Conservation (phyloP, 1,284 basidiomycete genomes). For the Puccinia horiana region DNA sequence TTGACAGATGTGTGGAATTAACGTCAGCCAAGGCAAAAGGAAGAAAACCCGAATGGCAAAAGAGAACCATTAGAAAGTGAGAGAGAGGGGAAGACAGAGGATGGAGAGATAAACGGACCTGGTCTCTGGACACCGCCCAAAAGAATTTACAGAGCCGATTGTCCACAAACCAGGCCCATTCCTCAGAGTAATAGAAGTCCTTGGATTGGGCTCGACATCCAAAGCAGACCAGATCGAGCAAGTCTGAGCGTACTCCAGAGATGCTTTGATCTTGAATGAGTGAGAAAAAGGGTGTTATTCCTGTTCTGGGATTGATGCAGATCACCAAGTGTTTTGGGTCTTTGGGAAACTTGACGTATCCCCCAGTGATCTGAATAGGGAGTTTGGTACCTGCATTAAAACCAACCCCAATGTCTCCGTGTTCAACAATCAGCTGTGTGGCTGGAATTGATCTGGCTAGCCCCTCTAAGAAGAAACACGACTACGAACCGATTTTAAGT, state of each 20-base stretch:
- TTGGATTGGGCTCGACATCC: conserved; percentile 75
- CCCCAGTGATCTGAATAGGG: conserved; percentile 69
- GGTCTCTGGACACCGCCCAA: conserved; percentile 77
- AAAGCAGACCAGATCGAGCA: conserved; percentile 69
- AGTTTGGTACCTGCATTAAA: conserved; percentile 59
- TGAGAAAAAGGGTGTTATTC: conserved; percentile 86
- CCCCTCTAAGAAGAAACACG: not conserved
- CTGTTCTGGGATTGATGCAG: conserved; percentile 89
- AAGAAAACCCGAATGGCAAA: not conserved
- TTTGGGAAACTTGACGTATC: conserved; percentile 69
- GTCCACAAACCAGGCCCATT: conserved; percentile 67
- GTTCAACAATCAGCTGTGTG: not conserved
- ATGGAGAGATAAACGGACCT: conserved; percentile 54
- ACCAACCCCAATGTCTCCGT: not conserved
- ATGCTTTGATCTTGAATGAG: conserved; percentile 72
- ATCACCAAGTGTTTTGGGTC: conserved; percentile 69
- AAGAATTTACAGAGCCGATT: conserved; percentile 64
- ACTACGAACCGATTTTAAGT: conserved; percentile 62
- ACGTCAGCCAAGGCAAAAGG: not conserved
- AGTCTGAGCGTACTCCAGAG: conserved; percentile 58
- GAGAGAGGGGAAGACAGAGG: not conserved
- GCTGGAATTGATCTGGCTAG: too few species aligned
- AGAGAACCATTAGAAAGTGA: conserved; percentile 51
- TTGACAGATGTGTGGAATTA: conserved; percentile 30
- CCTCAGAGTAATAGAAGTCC: conserved; percentile 76